These are phyloP conservation scores for Chlorella sorokiniana DNA, from an alignment of 139 green algal species.

Conservation along the genomic window DNA sequence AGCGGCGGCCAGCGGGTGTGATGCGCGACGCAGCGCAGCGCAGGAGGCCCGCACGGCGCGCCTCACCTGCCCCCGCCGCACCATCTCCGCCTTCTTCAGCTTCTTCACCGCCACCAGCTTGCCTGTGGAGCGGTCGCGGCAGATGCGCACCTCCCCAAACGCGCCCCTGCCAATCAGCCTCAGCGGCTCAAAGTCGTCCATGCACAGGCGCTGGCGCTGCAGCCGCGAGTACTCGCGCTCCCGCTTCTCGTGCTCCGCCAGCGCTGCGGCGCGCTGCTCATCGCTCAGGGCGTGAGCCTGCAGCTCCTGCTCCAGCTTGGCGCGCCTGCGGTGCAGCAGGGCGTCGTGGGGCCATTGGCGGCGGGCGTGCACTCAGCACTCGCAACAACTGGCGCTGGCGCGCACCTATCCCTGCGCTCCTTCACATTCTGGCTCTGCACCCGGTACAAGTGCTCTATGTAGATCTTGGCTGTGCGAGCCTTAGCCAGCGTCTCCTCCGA, in stretches of 20 bases:
- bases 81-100: slow-evolving; percentile 96
- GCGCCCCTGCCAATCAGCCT: slow-evolving; percentile 95
- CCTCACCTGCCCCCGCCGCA: slow-evolving; percentile 87
- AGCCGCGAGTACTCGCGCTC: slow-evolving; percentile 84
- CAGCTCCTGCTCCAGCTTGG: slow-evolving; percentile 76
- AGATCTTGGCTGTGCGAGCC: slow-evolving; percentile 82
- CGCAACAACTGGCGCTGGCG: not conserved
- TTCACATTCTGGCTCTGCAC: slow-evolving; percentile 76
- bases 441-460: slow-evolving; percentile 96
- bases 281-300: slow-evolving; percentile 60
- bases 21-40: not conserved
- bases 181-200: slow-evolving; percentile 94
- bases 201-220: slow-evolving; percentile 81
- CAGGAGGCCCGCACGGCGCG: too few relatives aligned
- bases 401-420: slow-evolving; percentile 74
- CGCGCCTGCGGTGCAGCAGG: slow-evolving; percentile 55
- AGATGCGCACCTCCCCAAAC: slow-evolving; percentile 95
- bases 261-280: slow-evolving; percentile 55
- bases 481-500: slow-evolving; percentile 49
- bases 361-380: not conserved
- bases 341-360: not conserved
- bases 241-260: slow-evolving; percentile 73
- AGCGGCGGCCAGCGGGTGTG: not conserved
- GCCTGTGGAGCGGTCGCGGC: slow-evolving; percentile 75
- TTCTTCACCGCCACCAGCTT: slow-evolving; percentile 98